Evolutionary conservation across 441 rosid genomes (phyloP).

Genomic region (Croton setiger): DNA sequence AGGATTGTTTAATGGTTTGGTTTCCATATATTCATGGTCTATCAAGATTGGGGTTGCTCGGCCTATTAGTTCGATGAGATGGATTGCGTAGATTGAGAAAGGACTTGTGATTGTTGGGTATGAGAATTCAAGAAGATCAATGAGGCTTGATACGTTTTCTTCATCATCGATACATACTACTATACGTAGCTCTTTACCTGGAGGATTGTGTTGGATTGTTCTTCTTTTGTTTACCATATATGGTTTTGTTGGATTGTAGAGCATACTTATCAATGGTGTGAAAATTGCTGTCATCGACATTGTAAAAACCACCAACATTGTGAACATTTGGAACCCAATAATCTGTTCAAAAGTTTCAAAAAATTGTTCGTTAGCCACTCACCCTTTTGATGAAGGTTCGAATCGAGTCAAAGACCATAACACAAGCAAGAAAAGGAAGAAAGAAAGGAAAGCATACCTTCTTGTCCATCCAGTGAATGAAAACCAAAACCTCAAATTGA

Average conservation of each 20-base stretch:
- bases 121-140: conserved; percentile 52
- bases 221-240: conserved; percentile 63
- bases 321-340: conserved; percentile 25
- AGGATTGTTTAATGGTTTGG: conserved; percentile 13
- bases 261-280: conserved; percentile 44
- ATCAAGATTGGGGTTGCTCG: conserved; percentile 49
- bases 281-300: conserved; percentile 26
- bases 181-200: conserved; percentile 33
- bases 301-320: conserved; percentile 43
- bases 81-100: conserved; percentile 45
- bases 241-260: conserved; percentile 69
- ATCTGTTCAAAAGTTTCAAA: conserved; percentile 31
- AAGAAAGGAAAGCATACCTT: conserved; percentile 25
- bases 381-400: no score
- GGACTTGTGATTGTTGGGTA: conserved; percentile 46
- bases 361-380: no score
- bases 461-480: conserved; percentile 62
- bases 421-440: neutral
- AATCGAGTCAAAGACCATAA: no score
- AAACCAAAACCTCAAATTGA: conserved; percentile 49
- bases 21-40: conserved; percentile 36
- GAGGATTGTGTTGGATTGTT: conserved; percentile 66
- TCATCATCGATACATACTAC: conserved; percentile 47
- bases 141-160: conserved; percentile 37
- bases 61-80: conserved; percentile 51